Evolutionary conservation across 768 basidiomycete species (phyloP).

Genomic region (Tylopilus sp.): DNA sequence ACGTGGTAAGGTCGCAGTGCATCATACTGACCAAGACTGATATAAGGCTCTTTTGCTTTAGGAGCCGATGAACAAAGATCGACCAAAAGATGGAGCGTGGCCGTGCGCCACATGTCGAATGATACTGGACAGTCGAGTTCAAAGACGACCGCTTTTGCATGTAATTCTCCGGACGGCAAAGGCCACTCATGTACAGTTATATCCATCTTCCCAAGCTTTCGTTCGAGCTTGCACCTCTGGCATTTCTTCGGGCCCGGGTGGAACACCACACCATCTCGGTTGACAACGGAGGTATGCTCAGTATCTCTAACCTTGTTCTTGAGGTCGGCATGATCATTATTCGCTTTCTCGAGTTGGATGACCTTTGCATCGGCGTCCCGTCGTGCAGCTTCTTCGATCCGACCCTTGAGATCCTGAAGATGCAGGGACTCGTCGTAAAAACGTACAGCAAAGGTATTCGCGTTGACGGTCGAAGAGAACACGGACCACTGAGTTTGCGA

Average conservation of each 20-base stretch:
- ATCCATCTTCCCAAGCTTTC: conserved; percentile 14
- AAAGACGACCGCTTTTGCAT: background rate
- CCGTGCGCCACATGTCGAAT: conserved; percentile 41
- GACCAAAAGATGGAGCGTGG: conserved; percentile 37
- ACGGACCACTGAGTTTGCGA: conserved; percentile 26
- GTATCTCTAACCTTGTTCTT: background rate
- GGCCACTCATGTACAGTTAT: conserved; percentile 44
- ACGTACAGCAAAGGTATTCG: conserved; percentile 27
- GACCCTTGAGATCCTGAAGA: conserved; percentile 24
- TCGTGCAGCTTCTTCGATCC: conserved; percentile 31
- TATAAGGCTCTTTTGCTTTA: conserved; percentile 6
- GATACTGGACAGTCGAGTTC: background rate
- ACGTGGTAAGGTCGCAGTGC: conserved; percentile 11
- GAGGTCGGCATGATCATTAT: conserved; percentile 21
- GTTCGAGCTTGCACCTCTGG: conserved; percentile 29
- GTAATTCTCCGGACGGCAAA: background rate
- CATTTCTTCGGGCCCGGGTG: conserved; percentile 13
- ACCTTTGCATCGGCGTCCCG: conserved; percentile 15
- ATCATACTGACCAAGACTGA: conserved; percentile 8
- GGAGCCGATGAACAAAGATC: conserved; percentile 29
- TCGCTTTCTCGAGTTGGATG: background rate
- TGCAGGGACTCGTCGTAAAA: conserved; percentile 6
- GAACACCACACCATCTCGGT: background rate
- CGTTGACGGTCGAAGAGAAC: conserved; percentile 25
- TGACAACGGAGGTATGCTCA: conserved; percentile 4